A percentile compares a stretch with the other conserved stretches of the same genome.
These are phyloP conservation scores for Polygonum maritimum DNA, from an alignment of 148 eudicot species.

Conservation along the genomic window DNA sequence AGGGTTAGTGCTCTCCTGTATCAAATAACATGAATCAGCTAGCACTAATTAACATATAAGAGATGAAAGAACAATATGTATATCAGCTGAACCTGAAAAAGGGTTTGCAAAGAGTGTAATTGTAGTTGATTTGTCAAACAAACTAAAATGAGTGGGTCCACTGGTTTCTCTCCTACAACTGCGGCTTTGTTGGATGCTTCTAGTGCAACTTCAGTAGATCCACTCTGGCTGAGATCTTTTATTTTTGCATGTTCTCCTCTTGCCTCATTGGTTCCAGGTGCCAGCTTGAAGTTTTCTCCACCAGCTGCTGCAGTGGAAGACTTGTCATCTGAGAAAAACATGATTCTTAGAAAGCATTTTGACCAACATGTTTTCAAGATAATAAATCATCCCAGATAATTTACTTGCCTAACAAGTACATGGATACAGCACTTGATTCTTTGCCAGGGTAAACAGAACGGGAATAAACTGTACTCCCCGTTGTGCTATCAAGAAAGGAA, in stretches of 20 bases:
- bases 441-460: conserved; percentile 23
- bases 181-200: conserved; percentile 20
- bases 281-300: conserved; percentile 20
- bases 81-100: conserved; percentile 48
- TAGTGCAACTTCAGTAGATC: conserved; percentile 17
- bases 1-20: conserved; percentile 47
- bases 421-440: conserved; percentile 51
- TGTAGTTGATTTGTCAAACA: conserved; percentile 50
- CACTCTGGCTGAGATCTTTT: conserved; percentile 21
- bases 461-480: conserved; percentile 50
- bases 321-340: conserved; percentile 42
- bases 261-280: conserved; percentile 31
- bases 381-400: background rate
- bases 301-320: conserved; percentile 35
- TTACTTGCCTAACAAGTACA: conserved; percentile 74
- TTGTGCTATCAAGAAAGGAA: conserved; percentile 43
- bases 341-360: conserved; percentile 11
- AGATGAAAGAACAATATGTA: conserved; percentile 8
- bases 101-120: conserved; percentile 48
- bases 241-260: conserved; percentile 24
- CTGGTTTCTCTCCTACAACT: conserved; percentile 22
- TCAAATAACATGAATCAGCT: conserved; percentile 8
- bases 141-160: conserved; percentile 50
- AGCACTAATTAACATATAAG: background rate
- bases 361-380: background rate